Evolutionary conservation across 352 stramenopile species (phyloP), one percentile per base, ranked within the genome.

Genomic region (Globisporangium alternatum): DNA sequence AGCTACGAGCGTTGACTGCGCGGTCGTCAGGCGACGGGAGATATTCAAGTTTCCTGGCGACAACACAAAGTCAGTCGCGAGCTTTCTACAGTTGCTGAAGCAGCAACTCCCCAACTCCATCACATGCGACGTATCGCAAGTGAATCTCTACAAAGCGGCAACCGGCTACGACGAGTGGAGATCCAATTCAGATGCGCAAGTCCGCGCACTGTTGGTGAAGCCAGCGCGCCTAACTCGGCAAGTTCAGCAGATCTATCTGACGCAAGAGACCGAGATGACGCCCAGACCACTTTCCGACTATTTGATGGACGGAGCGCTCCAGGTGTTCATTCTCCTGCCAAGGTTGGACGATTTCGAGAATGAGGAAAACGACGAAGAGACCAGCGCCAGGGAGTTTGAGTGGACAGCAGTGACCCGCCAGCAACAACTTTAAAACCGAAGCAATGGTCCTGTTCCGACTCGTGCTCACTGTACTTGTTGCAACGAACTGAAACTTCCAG

Each of bases 281-380:
- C 7, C 51, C n/a, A 43, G n/a, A 0, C 30, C 3, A 5, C 30
- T 43, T 41, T 25, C 8, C 3, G 28, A 56, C 15, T 41, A 30
- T 39, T 25, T 25, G 17, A 17, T 22, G 10, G 28, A 35, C n/a
- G 51, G 51, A 25, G 51, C 17, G 17, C 51, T 56, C 30, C 30
- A 56, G 28, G 3, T 43, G 51, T 41, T 41, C 28, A 56, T 56
- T 56, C 28, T 56, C 30, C 33, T 56, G 30, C 6, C 17, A 56
- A 22, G 17, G 4, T 47, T 3, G 5, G 15, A 21, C 7, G 4
- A 6, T 47, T 15, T 28, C 7, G 5, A 8, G 7, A 39, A 41
- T 7, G 30, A 43, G 35, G 30, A 43, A 2, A 41, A 28, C 6
- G 17, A 41, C 7, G 41, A 47, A 47, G 41, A 47, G 41, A 47